Conservation (phyloP, 176 grass and related monocot genomes). For the Musa schizocarpa region DNA sequence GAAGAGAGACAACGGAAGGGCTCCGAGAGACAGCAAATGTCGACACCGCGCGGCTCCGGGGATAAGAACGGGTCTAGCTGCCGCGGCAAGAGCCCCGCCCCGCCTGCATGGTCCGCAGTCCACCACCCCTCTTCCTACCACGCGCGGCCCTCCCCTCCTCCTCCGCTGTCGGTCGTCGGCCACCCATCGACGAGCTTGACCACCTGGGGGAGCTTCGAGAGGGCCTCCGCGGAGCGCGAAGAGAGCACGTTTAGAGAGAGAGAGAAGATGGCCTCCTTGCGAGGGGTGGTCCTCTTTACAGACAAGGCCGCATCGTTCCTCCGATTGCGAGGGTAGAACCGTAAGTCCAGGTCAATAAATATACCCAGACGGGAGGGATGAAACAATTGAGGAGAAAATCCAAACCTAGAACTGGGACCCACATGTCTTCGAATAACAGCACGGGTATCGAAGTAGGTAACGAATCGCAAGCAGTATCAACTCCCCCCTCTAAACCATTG, state of each 20-base stretch:
- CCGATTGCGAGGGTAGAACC: constrained; percentile 33
- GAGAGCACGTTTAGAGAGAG: constrained; percentile 6
- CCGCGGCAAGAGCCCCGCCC: constrained; percentile 75
- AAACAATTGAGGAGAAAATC: no score
- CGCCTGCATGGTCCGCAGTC: constrained; percentile 65
- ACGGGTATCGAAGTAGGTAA: background rate
- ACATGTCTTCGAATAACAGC: background rate
- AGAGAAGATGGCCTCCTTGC: background rate
- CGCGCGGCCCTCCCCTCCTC: constrained; percentile 31
- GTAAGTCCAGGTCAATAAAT: constrained; percentile 4
- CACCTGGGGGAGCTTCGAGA: background rate
- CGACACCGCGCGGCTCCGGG: constrained; percentile 23
- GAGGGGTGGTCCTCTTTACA: background rate
- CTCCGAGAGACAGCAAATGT: background rate
- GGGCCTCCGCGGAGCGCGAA: constrained; percentile 10
- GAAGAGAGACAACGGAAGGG: background rate
- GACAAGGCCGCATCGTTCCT: constrained; percentile 42
- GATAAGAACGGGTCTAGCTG: constrained; percentile 37
- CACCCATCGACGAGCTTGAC: constrained; percentile 42
- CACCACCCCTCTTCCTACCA: constrained; percentile 39
- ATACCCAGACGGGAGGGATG: background rate
- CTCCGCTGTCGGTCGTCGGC: constrained; percentile 35
- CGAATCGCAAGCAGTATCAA: no score
- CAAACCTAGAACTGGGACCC: background rate
- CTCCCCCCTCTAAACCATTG: no score